Evolutionary conservation across 331 rosid genomes (phyloP).

Genomic region (Pyracantha coccinea): DNA sequence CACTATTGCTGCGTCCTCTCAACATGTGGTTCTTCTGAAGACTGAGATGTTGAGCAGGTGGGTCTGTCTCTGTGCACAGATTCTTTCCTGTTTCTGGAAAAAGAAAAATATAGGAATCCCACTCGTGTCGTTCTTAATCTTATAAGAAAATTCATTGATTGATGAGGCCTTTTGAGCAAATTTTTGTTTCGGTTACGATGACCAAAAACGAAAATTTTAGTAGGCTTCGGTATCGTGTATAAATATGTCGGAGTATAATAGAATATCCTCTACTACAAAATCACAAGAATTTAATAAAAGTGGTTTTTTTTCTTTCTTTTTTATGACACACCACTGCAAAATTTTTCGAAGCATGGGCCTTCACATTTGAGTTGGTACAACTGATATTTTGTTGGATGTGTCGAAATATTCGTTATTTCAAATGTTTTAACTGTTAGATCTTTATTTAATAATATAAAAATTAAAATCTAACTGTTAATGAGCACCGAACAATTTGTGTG

Average conservation of each 20-base stretch:
- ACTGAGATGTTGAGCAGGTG: background rate
- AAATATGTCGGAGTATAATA: rapidly evolving
- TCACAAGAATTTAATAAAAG: no score
- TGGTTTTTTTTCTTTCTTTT: no score
- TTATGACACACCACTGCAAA: background rate
- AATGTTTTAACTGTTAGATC: no score
- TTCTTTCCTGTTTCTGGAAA: background rate
- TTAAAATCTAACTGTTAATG: rapidly evolving
- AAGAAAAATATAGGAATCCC: background rate
- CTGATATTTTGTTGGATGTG: background rate
- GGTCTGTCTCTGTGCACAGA: background rate
- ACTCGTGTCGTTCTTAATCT: background rate
- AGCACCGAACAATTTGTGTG: background rate
- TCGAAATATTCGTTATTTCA: no score
- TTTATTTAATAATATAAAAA: no score
- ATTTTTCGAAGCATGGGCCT: background rate
- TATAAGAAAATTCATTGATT: background rate
- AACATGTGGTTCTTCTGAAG: slow-evolving; percentile 11
- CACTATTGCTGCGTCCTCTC: background rate
- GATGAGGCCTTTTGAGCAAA: background rate
- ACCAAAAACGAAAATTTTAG: no score
- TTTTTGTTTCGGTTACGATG: background rate
- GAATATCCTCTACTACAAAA: no score
- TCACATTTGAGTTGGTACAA: background rate
- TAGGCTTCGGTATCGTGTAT: no score